Evolutionary conservation across 1,284 basidiomycete genomes (phyloP).

Genomic region (Ceratobasidium papillatum): DNA sequence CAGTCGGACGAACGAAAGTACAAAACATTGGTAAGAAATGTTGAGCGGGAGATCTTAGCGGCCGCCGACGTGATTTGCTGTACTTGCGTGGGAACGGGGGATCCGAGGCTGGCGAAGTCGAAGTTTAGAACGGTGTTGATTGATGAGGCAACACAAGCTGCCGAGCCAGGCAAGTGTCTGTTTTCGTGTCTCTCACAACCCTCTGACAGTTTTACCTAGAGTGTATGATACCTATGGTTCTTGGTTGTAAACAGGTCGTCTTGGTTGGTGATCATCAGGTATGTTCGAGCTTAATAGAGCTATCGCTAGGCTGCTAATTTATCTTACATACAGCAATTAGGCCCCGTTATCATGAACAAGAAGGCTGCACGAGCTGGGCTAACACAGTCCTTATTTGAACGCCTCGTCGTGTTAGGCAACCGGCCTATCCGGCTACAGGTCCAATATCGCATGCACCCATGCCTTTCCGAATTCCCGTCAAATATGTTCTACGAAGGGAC

Average conservation of each 20-base stretch:
- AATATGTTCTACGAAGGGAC: constrained; percentile 99
- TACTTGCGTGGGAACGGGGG: constrained; percentile 97
- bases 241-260: constrained; percentile 98
- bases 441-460: constrained; percentile 99
- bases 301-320: constrained; percentile 11
- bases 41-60: constrained; percentile 95
- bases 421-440: constrained; percentile 98
- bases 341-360: constrained; percentile 99
- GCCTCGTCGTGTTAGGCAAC: constrained; percentile 94
- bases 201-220: constrained; percentile 61
- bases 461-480: constrained; percentile 97
- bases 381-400: constrained; percentile 97
- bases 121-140: constrained; percentile 99
- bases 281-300: constrained; percentile 44
- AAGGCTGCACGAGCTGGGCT: constrained; percentile 97
- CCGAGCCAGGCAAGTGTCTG: constrained; percentile 82
- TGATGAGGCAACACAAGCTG: constrained; percentile 98
- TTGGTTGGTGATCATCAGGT: constrained; percentile 96
- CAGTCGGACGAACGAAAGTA: constrained; percentile 98
- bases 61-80: constrained; percentile 98
- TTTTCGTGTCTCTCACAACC: constrained; percentile 25
- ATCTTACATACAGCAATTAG: constrained; percentile 74
- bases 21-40: constrained; percentile 92
- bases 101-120: constrained; percentile 93
- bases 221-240: constrained; percentile 98